Conservation (phyloP, 768 basidiomycete genomes). For the Russula lepida region DNA sequence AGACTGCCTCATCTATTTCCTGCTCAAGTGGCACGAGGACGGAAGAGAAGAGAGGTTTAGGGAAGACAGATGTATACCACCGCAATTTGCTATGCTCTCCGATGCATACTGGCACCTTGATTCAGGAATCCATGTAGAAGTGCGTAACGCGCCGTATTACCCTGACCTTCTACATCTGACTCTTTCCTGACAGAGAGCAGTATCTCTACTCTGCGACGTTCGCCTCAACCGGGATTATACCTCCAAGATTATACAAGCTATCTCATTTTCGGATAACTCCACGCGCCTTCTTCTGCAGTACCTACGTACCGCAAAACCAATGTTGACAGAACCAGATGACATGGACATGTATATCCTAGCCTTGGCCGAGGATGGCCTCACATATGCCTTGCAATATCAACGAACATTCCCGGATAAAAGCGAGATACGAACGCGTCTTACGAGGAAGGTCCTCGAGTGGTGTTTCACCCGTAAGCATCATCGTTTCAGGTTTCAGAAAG, state of each 20-base stretch:
- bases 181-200: conserved; percentile 43
- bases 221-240: conserved; percentile 70
- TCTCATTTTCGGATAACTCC: conserved; percentile 40
- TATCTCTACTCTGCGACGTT: conserved; percentile 63
- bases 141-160: conserved; percentile 32
- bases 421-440: conserved; percentile 43
- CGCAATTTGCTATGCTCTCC: conserved; percentile 66
- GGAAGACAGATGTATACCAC: conserved; percentile 54
- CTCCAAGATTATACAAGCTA: conserved; percentile 67
- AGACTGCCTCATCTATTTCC: conserved; percentile 71
- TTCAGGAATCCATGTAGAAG: conserved; percentile 53
- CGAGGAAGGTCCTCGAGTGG: conserved; percentile 58
- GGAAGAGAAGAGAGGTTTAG: conserved; percentile 45
- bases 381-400: conserved; percentile 72
- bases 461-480: conserved; percentile 53
- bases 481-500: not conserved
- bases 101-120: conserved; percentile 85
- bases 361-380: conserved; percentile 52
- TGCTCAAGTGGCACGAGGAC: conserved; percentile 74
- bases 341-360: conserved; percentile 63
- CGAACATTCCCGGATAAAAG: conserved; percentile 57
- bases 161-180: not conserved
- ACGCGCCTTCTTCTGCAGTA: conserved; percentile 59
- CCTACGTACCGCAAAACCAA: conserved; percentile 66
- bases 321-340: conserved; percentile 58